Evolutionary conservation across 345 rosid genomes (phyloP).

Genomic region (Alliaria petiolata): DNA sequence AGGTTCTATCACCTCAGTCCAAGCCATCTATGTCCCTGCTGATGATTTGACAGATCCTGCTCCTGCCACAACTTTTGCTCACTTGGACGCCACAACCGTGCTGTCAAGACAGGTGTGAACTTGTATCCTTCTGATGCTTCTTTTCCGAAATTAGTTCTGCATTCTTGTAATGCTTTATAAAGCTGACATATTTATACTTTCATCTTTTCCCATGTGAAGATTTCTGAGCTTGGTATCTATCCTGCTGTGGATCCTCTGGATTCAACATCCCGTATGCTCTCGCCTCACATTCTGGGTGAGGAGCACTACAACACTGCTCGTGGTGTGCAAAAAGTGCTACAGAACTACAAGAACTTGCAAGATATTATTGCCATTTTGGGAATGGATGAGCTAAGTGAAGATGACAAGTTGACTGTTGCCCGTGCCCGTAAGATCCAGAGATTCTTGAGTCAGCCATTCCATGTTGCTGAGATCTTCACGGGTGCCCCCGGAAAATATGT

Average conservation of each 20-base stretch:
- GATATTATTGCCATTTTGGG: constrained; percentile 99
- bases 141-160: not conserved
- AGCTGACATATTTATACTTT: not conserved
- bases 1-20: constrained; percentile 97
- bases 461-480: constrained; percentile 97
- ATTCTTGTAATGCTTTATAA: not conserved
- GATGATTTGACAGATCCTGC: constrained; percentile 99
- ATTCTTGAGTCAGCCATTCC: constrained; percentile 99
- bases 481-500: constrained; percentile 99
- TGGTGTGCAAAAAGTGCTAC: constrained; percentile 96
- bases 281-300: constrained; percentile 96
- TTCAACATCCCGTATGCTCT: constrained; percentile 95
- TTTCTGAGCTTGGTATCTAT: constrained; percentile 96
- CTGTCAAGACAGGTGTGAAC: constrained; percentile 78
- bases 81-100: constrained; percentile 99
- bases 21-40: constrained; percentile 99
- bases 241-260: constrained; percentile 99
- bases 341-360: constrained; percentile 97
- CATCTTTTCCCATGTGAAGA: constrained; percentile 32
- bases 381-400: constrained; percentile 99
- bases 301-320: constrained; percentile 96
- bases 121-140: not conserved
- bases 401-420: constrained; percentile 94
- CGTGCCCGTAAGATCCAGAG: constrained; percentile 97
- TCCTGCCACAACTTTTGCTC: constrained; percentile 97